Base-by-base conservation (phyloP, 768 basidiomycete species). In the Pholiota conissans region DNA sequence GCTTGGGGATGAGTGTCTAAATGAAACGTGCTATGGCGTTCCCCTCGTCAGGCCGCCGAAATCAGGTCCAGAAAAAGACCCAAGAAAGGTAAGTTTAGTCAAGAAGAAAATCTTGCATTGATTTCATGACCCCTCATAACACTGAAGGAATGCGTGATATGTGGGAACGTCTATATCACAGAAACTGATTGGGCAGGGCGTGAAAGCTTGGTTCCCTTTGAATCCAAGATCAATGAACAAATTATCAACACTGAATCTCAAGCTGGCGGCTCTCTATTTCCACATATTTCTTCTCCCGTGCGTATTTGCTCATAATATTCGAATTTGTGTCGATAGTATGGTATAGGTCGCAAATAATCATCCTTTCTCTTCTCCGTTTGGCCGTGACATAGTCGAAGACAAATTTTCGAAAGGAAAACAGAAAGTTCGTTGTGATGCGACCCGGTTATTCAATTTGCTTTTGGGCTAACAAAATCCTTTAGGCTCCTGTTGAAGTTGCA, bases 1-100 rank as follows among this genome's bases (percentile, higher is more conserved):
- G 89, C 77, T 95, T n/a, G 90, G 80, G 22, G 91, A 94, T 34
- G 91, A 93, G 72, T 95, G 93, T 66, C 83, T 84, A 0, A 88
- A 83, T 63, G 62, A 67, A 3, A 68, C 73, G 22, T 95, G 93
- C 66, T 87, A 84, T 70, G 91, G 91, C 11, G 77, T 93, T 5
- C 93, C 93, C n/a, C 83, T 95, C 13, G 87, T 94, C 58, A 77
- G 91, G 49, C 88, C 88, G 35, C 90, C 91, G 18, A 89, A 83
- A 68, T 62, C 75, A 14, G 82, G 83, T 5, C 78, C 78, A 16
- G 82, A 78, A 58, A 84, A 83, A 63, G 82, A 89, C 72, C 84
- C 84, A 18, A 76, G 81, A 59, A 91, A 87, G 80, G 91, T 87
- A 45, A 45, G 76, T 30, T 45, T 20, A 27, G 2, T 24, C n/a